Evolutionary conservation across 2,329 filamentous ascomycete genomes (phyloP).

Genomic region (Neurospora crassa): DNA sequence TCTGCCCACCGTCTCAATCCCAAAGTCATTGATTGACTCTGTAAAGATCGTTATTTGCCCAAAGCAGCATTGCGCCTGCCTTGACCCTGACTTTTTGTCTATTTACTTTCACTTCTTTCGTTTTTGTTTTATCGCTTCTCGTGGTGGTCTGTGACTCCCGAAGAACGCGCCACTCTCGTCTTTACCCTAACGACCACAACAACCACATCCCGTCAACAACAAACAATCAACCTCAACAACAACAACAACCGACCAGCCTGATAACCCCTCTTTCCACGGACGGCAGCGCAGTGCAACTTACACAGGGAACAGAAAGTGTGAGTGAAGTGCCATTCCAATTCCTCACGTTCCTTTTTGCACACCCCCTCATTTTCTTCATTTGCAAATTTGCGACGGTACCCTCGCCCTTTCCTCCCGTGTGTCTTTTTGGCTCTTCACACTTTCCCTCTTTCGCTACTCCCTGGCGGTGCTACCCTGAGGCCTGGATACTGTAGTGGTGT

Average conservation of each 20-base stretch:
- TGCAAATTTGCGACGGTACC: background rate
- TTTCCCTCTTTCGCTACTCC: constrained; percentile 1
- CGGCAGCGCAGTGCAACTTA: constrained; percentile 18
- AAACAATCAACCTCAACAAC: constrained; percentile 7
- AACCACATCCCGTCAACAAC: background rate
- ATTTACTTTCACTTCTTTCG: constrained; percentile 3
- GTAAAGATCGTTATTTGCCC: constrained; percentile 12
- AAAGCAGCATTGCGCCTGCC: constrained; percentile 16
- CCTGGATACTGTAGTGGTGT: background rate
- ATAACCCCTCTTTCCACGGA: constrained; percentile 18
- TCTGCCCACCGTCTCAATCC: constrained; percentile 12
- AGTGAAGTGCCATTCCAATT: constrained; percentile 14
- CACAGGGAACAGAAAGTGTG: constrained; percentile 14
- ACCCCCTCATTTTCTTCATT: constrained; percentile 7
- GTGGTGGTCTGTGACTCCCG: constrained; percentile 2
- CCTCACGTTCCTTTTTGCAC: constrained; percentile 9
- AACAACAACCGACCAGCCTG: constrained; percentile 9
- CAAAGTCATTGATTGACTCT: constrained; percentile 11
- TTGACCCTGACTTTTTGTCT: background rate
- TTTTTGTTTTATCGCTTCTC: constrained; percentile 9
- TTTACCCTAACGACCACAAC: constrained; percentile 1
- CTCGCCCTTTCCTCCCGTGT: background rate
- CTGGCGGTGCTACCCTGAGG: background rate
- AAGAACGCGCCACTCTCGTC: constrained; percentile 1
- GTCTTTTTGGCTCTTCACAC: background rate